Evolutionary conservation across 2,329 filamentous ascomycete genomes (phyloP).

Genomic region (Neocatenulostroma microsporum): DNA sequence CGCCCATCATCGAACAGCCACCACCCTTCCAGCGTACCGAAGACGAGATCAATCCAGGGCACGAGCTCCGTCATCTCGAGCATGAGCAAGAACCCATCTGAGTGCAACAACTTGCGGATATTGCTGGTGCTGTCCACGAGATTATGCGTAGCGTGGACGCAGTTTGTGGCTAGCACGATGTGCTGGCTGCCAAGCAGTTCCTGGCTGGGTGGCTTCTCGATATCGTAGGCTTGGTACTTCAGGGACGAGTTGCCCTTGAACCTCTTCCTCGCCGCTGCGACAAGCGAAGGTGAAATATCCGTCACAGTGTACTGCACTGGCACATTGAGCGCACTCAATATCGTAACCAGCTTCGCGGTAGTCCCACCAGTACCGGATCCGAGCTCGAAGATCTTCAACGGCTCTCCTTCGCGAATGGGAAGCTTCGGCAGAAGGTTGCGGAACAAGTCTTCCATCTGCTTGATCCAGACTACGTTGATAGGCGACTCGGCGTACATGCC

Average conservation of each 20-base stretch:
- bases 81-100: conserved; percentile 28
- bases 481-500: conserved; percentile 1
- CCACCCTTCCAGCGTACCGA: conserved; percentile 33
- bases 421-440: not conserved
- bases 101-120: conserved; percentile 23
- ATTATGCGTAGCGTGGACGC: conserved; percentile 31
- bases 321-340: conserved; percentile 19
- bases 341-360: conserved; percentile 26
- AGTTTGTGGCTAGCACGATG: conserved; percentile 31
- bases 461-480: conserved; percentile 3
- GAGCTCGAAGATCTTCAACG: conserved; percentile 36
- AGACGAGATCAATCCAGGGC: conserved; percentile 28
- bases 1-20: conserved; percentile 35
- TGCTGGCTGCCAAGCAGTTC: conserved; percentile 24
- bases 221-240: conserved; percentile 23
- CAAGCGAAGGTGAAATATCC: conserved; percentile 32
- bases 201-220: conserved; percentile 22
- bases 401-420: not conserved
- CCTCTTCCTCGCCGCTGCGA: conserved; percentile 16
- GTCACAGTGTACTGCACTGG: conserved; percentile 38
- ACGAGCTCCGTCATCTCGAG: conserved; percentile 28
- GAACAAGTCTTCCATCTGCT: conserved; percentile 3
- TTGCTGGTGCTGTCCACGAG: conserved; percentile 21
- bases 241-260: conserved; percentile 17
- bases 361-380: conserved; percentile 41